Evolutionary conservation across 176 grass and related monocot genomes (phyloP).

Genomic region (Ensete glaucum): DNA sequence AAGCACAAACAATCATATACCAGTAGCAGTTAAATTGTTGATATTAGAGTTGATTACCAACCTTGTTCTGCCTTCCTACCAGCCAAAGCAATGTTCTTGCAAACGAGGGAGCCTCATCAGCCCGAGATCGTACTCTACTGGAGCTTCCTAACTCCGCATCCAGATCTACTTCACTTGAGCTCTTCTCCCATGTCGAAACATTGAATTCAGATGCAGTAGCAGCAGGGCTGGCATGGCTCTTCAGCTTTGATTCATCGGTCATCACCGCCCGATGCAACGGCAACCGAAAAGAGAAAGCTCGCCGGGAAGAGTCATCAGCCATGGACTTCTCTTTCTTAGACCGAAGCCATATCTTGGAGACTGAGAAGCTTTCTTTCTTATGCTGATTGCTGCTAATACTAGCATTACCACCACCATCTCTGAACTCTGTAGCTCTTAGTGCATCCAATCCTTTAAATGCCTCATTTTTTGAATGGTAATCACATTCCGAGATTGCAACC

Average conservation of each 20-base stretch:
- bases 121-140: background rate
- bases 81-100: constrained; percentile 17
- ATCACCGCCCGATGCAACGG: constrained; percentile 35
- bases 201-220: constrained; percentile 32
- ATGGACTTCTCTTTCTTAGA: constrained; percentile 34
- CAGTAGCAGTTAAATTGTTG: background rate
- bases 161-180: constrained; percentile 50
- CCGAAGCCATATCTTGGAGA: constrained; percentile 85
- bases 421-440: constrained; percentile 1
- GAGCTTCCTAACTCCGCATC: constrained; percentile 48
- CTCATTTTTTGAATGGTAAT: background rate
- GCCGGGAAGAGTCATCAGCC: constrained; percentile 30
- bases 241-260: background rate
- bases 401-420: background rate
- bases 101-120: constrained; percentile 2
- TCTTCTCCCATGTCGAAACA: constrained; percentile 27
- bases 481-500: background rate
- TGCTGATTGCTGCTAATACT: constrained; percentile 24
- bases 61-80: constrained; percentile 17
- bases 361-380: constrained; percentile 77
- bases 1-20: no score
- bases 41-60: constrained; percentile 7
- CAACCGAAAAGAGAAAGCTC: constrained; percentile 73
- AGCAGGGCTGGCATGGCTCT: constrained; percentile 35
- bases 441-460: constrained; percentile 8